Conservation (phyloP, 129 eudicot genomes). For the Escallonia herrerae region DNA sequence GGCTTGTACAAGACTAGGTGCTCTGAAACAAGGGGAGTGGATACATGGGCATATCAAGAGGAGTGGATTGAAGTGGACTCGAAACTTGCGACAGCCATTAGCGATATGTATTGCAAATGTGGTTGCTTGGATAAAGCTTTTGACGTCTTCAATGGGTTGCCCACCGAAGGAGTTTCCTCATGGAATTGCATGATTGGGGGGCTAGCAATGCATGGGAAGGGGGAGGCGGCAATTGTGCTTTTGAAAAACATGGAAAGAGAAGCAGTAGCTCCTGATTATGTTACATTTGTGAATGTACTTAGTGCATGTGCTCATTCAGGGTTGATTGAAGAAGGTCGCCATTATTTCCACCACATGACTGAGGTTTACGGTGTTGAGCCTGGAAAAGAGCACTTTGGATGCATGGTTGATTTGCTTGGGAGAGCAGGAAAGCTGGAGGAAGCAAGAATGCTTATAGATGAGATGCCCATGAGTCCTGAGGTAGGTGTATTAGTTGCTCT, state of each 20-base stretch:
- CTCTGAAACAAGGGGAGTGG: slow-evolving; percentile 71
- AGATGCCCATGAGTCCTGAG: slow-evolving; percentile 49
- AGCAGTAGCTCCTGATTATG: slow-evolving; percentile 35
- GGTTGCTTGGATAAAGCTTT: slow-evolving; percentile 71
- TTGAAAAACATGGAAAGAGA: slow-evolving; percentile 46
- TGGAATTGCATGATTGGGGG: slow-evolving; percentile 97
- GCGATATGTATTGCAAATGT: slow-evolving; percentile 84
- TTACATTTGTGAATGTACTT: slow-evolving; percentile 47
- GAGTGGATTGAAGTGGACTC: slow-evolving; percentile 48
- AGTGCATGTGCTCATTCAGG: slow-evolving; percentile 75
- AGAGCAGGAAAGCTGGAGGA: slow-evolving; percentile 48
- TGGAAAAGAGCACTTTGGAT: slow-evolving; percentile 55
- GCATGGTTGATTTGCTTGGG: slow-evolving; percentile 63
- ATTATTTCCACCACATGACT: slow-evolving; percentile 36
- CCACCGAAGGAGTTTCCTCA: slow-evolving; percentile 54
- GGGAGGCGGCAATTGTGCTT: slow-evolving; percentile 44
- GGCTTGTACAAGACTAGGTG: slow-evolving; percentile 82
- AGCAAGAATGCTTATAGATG: slow-evolving; percentile 34
- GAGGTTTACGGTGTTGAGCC: slow-evolving; percentile 30
- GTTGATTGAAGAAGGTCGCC: slow-evolving; percentile 40
- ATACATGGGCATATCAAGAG: slow-evolving; percentile 48
- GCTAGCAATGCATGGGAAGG: slow-evolving; percentile 68
- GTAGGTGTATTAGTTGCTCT: slow-evolving; percentile 56
- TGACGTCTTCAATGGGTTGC: slow-evolving; percentile 47
- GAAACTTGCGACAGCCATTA: slow-evolving; percentile 57